Conservation (phyloP, 345 rosid genomes). For the Cochlearia excelsa region DNA sequence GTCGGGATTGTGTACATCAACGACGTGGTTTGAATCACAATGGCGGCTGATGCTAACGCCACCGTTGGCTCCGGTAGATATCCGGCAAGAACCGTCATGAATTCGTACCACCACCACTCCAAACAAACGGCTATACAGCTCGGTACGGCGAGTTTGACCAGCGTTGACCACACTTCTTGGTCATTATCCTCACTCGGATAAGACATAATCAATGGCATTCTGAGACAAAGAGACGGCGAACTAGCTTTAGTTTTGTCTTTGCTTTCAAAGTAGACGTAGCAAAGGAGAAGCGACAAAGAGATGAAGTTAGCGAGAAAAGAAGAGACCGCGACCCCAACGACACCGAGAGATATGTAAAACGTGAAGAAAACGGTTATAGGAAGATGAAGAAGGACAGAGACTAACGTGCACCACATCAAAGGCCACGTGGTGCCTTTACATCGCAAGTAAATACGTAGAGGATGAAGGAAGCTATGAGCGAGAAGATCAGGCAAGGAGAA, state of each 20-base stretch:
- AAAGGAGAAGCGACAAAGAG: slow-evolving; percentile 54
- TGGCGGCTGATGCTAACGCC: slow-evolving; percentile 64
- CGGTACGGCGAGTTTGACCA: slow-evolving; percentile 63
- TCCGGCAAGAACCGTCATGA: slow-evolving; percentile 88
- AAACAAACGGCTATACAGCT: slow-evolving; percentile 84
- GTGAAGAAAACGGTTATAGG: slow-evolving; percentile 57
- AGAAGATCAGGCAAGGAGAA: slow-evolving; percentile 74
- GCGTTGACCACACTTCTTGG: slow-evolving; percentile 58
- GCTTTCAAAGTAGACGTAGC: slow-evolving; percentile 40
- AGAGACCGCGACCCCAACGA: slow-evolving; percentile 75
- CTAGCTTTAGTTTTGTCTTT: slow-evolving; percentile 18
- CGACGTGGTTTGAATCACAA: slow-evolving; percentile 83
- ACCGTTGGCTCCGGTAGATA: slow-evolving; percentile 55
- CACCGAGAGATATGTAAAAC: slow-evolving; percentile 55
- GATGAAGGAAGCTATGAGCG: slow-evolving; percentile 75
- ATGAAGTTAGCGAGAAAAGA: slow-evolving; percentile 58
- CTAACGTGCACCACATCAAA: slow-evolving; percentile 67
- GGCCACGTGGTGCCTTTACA: slow-evolving; percentile 88
- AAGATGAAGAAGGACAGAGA: slow-evolving; percentile 56
- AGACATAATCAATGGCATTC: slow-evolving; percentile 24
- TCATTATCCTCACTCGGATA: slow-evolving; percentile 10
- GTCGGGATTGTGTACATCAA: slow-evolving; percentile 78
- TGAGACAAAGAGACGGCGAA: slow-evolving; percentile 18
- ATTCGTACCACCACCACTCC: slow-evolving; percentile 99
- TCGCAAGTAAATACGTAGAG: slow-evolving; percentile 78